Evolutionary conservation across 352 stramenopile species (phyloP).

Genomic region (Globisporangium takayamanum): DNA sequence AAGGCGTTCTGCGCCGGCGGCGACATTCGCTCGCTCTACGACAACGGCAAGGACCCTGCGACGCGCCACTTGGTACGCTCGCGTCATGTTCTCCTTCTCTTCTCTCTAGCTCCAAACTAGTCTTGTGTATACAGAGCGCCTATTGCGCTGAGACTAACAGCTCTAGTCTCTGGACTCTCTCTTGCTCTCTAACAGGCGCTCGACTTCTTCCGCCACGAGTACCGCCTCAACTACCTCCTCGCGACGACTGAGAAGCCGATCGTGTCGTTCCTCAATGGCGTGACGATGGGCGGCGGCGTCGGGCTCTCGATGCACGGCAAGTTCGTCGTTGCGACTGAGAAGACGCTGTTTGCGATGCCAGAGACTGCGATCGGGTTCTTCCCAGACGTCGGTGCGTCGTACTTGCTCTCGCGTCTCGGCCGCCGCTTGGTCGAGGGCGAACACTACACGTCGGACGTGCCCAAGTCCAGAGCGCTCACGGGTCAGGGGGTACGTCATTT

Average conservation of each 20-base stretch:
- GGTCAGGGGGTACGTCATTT: conserved; percentile 53
- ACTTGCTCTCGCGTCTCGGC: conserved; percentile 88
- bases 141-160: background rate
- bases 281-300: conserved; percentile 98
- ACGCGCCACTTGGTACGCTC: conserved; percentile 45
- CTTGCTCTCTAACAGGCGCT: conserved; percentile 21
- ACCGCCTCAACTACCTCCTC: conserved; percentile 91
- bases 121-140: background rate
- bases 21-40: conserved; percentile 90
- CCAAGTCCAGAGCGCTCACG: conserved; percentile 59
- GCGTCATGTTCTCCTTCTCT: background rate
- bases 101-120: background rate
- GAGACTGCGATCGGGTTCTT: conserved; percentile 98
- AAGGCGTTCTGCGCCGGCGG: conserved; percentile 94
- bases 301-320: conserved; percentile 96
- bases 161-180: background rate
- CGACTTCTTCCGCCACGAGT: conserved; percentile 96
- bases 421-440: conserved; percentile 61
- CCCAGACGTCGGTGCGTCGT: conserved; percentile 94
- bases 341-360: conserved; percentile 98
- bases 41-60: conserved; percentile 64
- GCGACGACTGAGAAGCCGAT: conserved; percentile 80
- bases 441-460: conserved; percentile 64
- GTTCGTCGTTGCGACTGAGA: conserved; percentile 95
- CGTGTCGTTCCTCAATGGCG: conserved; percentile 95